These are phyloP conservation scores for Umbelopsis sp. DNA, from an alignment of 192 early-diverging fungal genomes.

Conservation along the genomic window DNA sequence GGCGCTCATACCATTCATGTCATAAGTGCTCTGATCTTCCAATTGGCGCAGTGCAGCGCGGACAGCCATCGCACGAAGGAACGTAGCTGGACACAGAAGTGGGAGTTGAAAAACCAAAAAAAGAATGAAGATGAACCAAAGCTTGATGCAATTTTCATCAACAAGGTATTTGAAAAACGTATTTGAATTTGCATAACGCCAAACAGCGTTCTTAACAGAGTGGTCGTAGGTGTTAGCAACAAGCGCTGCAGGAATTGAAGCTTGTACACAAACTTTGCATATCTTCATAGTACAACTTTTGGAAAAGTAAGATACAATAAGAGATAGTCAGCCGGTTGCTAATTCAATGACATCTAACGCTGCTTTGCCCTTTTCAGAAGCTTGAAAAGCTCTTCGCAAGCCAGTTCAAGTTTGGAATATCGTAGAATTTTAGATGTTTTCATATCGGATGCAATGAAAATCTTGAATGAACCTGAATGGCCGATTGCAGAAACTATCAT, in stretches of 20 bases:
- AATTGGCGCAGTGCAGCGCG: slow-evolving; percentile 65
- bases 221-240: background rate
- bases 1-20: slow-evolving; percentile 73
- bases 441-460: slow-evolving; percentile 68
- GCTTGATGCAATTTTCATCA: background rate
- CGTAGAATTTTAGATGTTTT: slow-evolving; percentile 69
- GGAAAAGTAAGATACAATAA: background rate
- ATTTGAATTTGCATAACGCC: too few species aligned
- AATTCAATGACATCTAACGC: background rate
- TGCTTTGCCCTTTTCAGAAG: background rate
- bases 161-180: background rate
- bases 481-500: slow-evolving; percentile 81
- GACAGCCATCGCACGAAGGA: slow-evolving; percentile 21
- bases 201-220: too few species aligned
- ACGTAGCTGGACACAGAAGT: slow-evolving; percentile 31
- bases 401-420: slow-evolving; percentile 70
- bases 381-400: background rate
- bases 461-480: slow-evolving; percentile 88
- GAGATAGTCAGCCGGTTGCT: background rate
- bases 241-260: background rate
- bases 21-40: slow-evolving; percentile 70
- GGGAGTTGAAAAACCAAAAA: slow-evolving; percentile 23
- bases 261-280: background rate
- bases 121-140: background rate
- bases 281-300: background rate